These are phyloP conservation scores for Quillaja saponaria DNA, from an alignment of 306 rosid species.

Conservation along the genomic window DNA sequence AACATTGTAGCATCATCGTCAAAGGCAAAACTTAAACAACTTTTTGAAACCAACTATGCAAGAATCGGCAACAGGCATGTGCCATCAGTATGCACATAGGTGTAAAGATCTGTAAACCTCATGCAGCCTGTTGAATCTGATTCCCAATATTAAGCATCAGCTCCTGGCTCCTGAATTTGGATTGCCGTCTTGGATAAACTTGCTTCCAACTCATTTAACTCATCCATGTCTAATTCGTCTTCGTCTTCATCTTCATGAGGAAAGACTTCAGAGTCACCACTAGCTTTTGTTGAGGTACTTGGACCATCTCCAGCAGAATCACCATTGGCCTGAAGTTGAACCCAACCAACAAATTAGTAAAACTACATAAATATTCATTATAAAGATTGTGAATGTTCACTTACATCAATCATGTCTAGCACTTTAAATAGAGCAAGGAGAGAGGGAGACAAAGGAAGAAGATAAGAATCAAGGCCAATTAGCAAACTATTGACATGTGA, in stretches of 20 bases:
- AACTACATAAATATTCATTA: background rate
- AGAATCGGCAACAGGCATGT: background rate
- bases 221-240: constrained; percentile 12
- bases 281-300: background rate
- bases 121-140: background rate
- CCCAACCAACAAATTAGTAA: background rate
- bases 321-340: constrained; percentile 6
- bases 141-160: background rate
- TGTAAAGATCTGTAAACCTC: no score
- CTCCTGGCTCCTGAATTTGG: constrained; percentile 6
- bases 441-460: background rate
- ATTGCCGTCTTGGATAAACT: constrained; percentile 9
- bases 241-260: background rate
- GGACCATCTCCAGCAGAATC: constrained; percentile 5
- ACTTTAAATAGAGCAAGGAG: background rate
- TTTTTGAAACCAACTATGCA: background rate
- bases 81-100: background rate
- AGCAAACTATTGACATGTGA: background rate
- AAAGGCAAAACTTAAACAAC: background rate
- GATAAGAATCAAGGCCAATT: no score
- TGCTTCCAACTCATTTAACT: constrained; percentile 10
- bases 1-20: background rate
- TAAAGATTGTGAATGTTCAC: background rate
- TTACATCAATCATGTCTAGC: background rate
- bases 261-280: background rate